A percentile compares a stretch with the other conserved stretches of the same genome.
These are phyloP conservation scores for Mortierella sp. DNA, from an alignment of 371 early-diverging fungal genomes.

Conservation along the genomic window DNA sequence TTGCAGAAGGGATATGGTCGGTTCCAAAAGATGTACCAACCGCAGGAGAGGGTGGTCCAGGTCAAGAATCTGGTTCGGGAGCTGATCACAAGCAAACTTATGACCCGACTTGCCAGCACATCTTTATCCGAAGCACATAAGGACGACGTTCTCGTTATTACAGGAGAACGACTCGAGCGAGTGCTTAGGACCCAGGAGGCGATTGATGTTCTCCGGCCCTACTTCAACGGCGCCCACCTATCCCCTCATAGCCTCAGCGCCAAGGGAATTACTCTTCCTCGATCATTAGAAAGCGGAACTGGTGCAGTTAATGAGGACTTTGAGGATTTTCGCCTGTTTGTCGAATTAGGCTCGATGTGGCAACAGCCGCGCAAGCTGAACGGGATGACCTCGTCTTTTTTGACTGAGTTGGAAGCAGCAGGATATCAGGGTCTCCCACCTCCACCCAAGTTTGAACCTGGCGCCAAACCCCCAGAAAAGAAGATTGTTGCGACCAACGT, in stretches of 20 bases:
- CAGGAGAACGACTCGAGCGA: slow-evolving; percentile 1
- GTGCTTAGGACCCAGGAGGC: slow-evolving; percentile 12
- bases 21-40: slow-evolving; percentile 34
- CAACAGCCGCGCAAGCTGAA: slow-evolving; percentile 3
- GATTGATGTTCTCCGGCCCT: slow-evolving; percentile 7
- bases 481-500: not conserved
- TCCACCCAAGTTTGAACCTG: not conserved
- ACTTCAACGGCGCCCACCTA: not conserved
- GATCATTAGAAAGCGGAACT: not conserved
- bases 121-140: too few species aligned
- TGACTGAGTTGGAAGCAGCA: not conserved
- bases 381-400: not conserved
- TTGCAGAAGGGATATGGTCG: slow-evolving; percentile 28
- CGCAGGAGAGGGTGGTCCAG: slow-evolving; percentile 15
- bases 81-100: not conserved
- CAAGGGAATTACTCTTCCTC: slow-evolving; percentile 5
- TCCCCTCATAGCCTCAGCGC: not conserved
- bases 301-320: not conserved
- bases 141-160: not conserved
- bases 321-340: slow-evolving; percentile 1
- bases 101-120: not conserved
- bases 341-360: not conserved
- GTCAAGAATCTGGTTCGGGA: not conserved
- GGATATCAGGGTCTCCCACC: not conserved
- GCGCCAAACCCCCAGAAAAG: not conserved